Base-by-base conservation (phyloP, 139 green algal genomes). In the Auxenochlorella pyrenoidosa region DNA sequence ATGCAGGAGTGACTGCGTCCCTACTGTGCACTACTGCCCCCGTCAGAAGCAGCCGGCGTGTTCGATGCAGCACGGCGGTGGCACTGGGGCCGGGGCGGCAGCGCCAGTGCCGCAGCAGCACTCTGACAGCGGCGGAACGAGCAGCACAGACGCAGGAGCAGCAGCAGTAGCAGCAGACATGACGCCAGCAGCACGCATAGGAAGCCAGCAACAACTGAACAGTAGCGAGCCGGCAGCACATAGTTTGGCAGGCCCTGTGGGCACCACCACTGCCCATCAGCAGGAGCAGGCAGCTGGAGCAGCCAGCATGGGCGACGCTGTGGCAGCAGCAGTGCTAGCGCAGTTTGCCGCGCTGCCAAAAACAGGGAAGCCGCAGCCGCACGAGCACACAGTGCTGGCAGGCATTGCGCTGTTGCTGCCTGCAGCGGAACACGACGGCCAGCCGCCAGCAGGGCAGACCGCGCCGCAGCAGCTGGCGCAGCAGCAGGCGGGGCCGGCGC, bases 381-480 rank as follows among this genome's bases (percentile, higher is more conserved):
- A 97, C 63, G 95, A 98, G 85, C 88, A 96, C 86, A 97, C 95
- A 0, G 94, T 96, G 10, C 88, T 98, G 38, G 95, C 95, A 70
- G 95, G 90, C 66, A 82, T 93, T n/a, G 90, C 71, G 2, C 6
- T 93, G 26, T 75, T 70, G 19, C 82, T 90, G 44, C 77, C 76
- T 12, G 1, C 77, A 8, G 34, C 22, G 4, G 75, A 36, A 40
- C n/a, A 38, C 70, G n/a, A 36, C 22, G 47, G 82, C 32, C 59
- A 76, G 60, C 78, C 47, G 78, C 15, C 43, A 30, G 44, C 75
- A 41, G 26, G 26, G 77, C 77, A 68, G 77, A 2, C 10, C 3
- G 21, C 40, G 79, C 24, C 19, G 80, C 60, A 75, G 79, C 38
- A 75, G 38, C 79, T 40, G 54, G 16, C 30, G 58, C 78, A 83